Base-by-base conservation (phyloP, 2,329 filamentous ascomycete genomes). In the Arthroderma sp. region DNA sequence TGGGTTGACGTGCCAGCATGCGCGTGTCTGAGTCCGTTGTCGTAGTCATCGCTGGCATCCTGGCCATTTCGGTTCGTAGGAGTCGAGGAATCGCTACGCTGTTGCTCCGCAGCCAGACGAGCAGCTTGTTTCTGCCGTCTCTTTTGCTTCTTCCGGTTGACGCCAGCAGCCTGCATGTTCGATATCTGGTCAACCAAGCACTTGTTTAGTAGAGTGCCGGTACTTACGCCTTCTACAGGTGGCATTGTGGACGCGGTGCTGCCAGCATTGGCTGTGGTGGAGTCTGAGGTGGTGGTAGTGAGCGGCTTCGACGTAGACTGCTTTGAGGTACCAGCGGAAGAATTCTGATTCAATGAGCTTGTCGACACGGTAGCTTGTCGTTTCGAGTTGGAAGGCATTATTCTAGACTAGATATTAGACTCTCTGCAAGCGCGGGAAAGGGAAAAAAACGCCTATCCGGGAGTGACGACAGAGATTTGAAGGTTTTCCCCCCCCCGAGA, bases 131-230 rank as follows among this genome's bases (percentile, higher is more conserved):
- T 96, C 68, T 88, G 86, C 63, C 91, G 82, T 64, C 91, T 83
- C 78, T 95, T 96, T 72, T 93, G 87, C 77, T 96, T 97, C 79
- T 96, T 96, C 68, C 88, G 84, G 74, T 95, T 96, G 55, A 91
- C 85, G 19, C 21, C 25, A 15, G 54, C 39, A 2, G 54, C 25
- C 11, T 35, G 37, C 15, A 56, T 25, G 35, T 41, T 56, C n/a
- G 54, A 43, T 33, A 37, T 35, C 9, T 51, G 25, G 47, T 51
- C 33, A 51, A 51, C 25, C 47, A 51, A 33, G 47, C 47, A 51
- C 47, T 33, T 31, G 28, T 21, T 19, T 9, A 17, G 25, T 13
- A 17, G 25, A n/a, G 15, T 51, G 15, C 47, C 15, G 5, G 25
- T 23, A 51, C 47, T 51, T 51, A 51, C 47, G 47, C 25, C 47